These are phyloP conservation scores for Jatropha multifida DNA, from an alignment of 441 rosid species.

Conservation along the genomic window DNA sequence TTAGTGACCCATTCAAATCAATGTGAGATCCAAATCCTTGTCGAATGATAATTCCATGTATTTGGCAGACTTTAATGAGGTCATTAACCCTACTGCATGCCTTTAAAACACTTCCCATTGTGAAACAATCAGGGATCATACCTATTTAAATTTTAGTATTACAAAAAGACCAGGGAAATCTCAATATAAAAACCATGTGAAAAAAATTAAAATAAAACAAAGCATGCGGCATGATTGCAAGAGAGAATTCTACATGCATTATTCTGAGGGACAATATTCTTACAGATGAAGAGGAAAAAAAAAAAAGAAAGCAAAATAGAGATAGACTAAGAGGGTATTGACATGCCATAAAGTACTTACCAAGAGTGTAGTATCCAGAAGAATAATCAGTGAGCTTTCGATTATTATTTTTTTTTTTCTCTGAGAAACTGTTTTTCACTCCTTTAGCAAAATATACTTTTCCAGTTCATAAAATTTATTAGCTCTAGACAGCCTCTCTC, in stretches of 20 bases:
- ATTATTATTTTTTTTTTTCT: too few species aligned
- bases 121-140: constrained; percentile 58
- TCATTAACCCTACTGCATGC: constrained; percentile 39
- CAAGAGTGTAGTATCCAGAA: background rate
- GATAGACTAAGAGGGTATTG: too few species aligned
- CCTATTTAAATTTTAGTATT: constrained; percentile 37
- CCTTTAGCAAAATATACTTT: background rate
- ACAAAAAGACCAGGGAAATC: constrained; percentile 12
- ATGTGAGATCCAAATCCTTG: constrained; percentile 43
- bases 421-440: too few species aligned
- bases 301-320: too few species aligned
- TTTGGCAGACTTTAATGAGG: constrained; percentile 39
- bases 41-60: constrained; percentile 52
- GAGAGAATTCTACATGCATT: background rate
- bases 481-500: too few species aligned
- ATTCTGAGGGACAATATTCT: background rate
- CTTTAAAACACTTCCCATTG: constrained; percentile 63
- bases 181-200: background rate
- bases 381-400: background rate
- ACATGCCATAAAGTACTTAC: too few species aligned
- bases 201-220: background rate
- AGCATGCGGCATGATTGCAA: background rate
- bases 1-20: constrained; percentile 50
- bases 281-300: background rate
- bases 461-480: background rate